These are phyloP conservation scores for Phytophthora citrophthora DNA, from an alignment of 352 stramenopile genomes.

Conservation along the genomic window DNA sequence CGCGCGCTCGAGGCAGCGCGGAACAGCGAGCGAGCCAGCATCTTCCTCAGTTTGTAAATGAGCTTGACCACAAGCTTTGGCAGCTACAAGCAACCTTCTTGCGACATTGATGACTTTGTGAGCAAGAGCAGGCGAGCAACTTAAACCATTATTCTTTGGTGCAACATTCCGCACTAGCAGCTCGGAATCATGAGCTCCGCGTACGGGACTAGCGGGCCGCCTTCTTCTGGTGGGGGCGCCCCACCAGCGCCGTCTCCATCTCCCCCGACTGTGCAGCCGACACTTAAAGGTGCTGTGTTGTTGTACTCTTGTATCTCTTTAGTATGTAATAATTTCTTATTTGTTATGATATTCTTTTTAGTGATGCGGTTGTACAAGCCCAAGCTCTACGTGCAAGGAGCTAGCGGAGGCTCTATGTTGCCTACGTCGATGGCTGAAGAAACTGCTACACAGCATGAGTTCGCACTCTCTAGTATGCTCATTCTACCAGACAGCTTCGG, in stretches of 20 bases:
- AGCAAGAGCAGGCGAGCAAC: too few relatives aligned
- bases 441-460: conserved; percentile 73
- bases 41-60: conserved; percentile 27
- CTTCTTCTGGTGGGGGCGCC: conserved; percentile 19
- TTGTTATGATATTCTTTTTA: conserved; percentile 18
- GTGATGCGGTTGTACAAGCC: conserved; percentile 94
- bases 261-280: conserved; percentile 58
- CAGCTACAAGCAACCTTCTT: too few relatives aligned
- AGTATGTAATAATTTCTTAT: neutral
- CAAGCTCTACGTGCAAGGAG: conserved; percentile 72
- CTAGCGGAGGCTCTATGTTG: conserved; percentile 59
- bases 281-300: conserved; percentile 69
- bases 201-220: conserved; percentile 20
- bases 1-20: conserved; percentile 38
- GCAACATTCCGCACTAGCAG: too few relatives aligned
- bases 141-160: too few relatives aligned
- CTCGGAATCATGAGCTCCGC: conserved; percentile 19
- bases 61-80: neutral
- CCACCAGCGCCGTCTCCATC: conserved; percentile 12
- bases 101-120: too few relatives aligned
- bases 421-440: conserved; percentile 59
- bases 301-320: neutral
- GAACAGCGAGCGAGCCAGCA: conserved; percentile 72
- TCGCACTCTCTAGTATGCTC: conserved; percentile 88
- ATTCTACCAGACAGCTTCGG: conserved; percentile 93